Evolutionary conservation across 1,139 yeast species (phyloP).

Genomic region (Blastobotrys capitulatus): DNA sequence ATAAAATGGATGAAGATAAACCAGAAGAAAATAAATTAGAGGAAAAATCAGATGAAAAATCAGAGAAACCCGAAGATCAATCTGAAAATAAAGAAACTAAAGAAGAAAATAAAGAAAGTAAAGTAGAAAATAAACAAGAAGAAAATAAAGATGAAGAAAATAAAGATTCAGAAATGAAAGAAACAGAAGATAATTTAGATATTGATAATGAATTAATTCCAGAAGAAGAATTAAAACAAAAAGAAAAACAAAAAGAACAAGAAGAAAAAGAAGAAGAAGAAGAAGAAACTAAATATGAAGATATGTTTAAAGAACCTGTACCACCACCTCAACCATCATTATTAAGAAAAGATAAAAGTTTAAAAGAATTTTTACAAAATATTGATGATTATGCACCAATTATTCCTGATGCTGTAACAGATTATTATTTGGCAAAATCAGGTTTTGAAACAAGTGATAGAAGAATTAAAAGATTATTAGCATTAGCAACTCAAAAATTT

Average conservation of each 20-base stretch:
- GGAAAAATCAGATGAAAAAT: background rate
- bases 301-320: constrained; percentile 14
- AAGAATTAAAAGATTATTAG: constrained; percentile 77
- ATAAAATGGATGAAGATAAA: constrained; percentile 5
- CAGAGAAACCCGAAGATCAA: background rate
- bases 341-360: constrained; percentile 78
- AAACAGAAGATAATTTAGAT: constrained; percentile 3
- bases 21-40: background rate
- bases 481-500: constrained; percentile 94
- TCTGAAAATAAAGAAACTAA: background rate
- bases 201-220: constrained; percentile 7
- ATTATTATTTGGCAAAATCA: constrained; percentile 80
- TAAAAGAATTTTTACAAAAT: constrained; percentile 76
- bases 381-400: constrained; percentile 96
- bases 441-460: constrained; percentile 82
- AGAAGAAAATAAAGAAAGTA: background rate
- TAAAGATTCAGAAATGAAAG: constrained; percentile 5
- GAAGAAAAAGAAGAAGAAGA: constrained; percentile 15
- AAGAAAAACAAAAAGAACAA: constrained; percentile 26
- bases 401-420: constrained; percentile 97
- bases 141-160: background rate
- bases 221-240: constrained; percentile 7
- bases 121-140: background rate
- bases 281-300: constrained; percentile 16
- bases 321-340: constrained; percentile 61